A percentile compares a stretch with the other conserved stretches of the same genome.
phyloP scores from a whole-genome alignment of 306 rosid species.

The Quercus bicolor region DNA sequence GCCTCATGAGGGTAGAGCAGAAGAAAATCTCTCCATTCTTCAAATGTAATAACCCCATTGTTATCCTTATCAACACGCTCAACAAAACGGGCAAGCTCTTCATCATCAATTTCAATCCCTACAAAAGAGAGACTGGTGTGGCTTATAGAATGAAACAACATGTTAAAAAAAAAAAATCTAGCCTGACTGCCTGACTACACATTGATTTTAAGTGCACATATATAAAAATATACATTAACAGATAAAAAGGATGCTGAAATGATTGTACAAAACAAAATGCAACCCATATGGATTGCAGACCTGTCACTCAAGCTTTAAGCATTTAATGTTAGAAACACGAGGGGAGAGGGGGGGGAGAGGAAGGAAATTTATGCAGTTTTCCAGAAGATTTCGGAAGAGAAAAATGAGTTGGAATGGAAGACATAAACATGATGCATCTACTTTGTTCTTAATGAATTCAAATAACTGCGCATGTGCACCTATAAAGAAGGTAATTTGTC shows the following conservation, averaged over 20 bases:
- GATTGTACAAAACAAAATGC: neutral
- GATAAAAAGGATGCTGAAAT: neutral
- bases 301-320: neutral
- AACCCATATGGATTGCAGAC: neutral
- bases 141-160: conserved; percentile 52
- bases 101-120: conserved; percentile 95
- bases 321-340: neutral
- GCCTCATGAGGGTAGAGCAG: conserved; percentile 94
- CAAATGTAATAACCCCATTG: conserved; percentile 91
- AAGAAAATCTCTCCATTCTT: conserved; percentile 98
- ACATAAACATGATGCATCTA: neutral
- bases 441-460: neutral
- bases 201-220: neutral
- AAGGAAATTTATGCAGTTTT: neutral
- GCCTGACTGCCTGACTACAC: neutral
- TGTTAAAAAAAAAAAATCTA: conserved; percentile 1
- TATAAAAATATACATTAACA: neutral
- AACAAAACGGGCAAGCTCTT: conserved; percentile 90
- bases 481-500: neutral
- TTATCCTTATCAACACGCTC: conserved; percentile 96
- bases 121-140: conserved; percentile 49
- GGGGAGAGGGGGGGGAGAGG: too few relatives aligned
- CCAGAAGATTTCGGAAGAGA: neutral
- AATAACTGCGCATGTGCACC: neutral
- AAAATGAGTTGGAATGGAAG: neutral